Conservation (phyloP, 495 filamentous ascomycete species). For the Neurospora sublineolata region DNA sequence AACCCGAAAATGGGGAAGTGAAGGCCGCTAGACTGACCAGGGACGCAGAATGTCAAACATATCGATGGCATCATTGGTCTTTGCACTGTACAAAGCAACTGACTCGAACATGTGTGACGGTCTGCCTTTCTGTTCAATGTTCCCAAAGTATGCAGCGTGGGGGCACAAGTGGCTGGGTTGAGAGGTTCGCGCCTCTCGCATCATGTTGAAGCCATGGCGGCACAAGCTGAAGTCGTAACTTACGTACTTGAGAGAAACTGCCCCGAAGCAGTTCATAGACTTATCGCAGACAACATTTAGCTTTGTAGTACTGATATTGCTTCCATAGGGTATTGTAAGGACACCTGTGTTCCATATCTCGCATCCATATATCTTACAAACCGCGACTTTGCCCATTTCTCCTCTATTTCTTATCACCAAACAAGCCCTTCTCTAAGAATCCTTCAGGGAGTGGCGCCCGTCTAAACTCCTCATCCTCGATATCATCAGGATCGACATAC, state of each 20-base stretch:
- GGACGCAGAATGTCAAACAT: not conserved
- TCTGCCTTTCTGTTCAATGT: not conserved
- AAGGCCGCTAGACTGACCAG: not conserved
- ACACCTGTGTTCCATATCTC: not conserved
- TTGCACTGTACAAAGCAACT: not conserved
- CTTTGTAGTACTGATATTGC: not conserved
- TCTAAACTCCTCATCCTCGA: constrained; percentile 8
- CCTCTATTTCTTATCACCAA: not conserved
- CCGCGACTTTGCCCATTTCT: not conserved
- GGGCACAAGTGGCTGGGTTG: not conserved
- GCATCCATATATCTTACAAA: not conserved
- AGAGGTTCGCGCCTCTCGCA: not conserved
- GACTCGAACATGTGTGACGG: not conserved
- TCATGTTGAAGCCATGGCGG: not conserved
- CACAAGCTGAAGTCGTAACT: not conserved
- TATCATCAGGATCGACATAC: constrained; percentile 13
- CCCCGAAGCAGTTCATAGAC: not conserved
- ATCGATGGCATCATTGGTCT: not conserved
- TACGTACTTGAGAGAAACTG: not conserved
- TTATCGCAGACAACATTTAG: not conserved
- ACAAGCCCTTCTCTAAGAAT: not conserved
- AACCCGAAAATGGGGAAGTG: not conserved
- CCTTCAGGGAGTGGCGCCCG: not conserved
- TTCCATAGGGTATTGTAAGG: not conserved
- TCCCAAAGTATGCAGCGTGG: not conserved